Conservation (phyloP, 768 basidiomycete genomes). For the Termitomyces sp. region DNA sequence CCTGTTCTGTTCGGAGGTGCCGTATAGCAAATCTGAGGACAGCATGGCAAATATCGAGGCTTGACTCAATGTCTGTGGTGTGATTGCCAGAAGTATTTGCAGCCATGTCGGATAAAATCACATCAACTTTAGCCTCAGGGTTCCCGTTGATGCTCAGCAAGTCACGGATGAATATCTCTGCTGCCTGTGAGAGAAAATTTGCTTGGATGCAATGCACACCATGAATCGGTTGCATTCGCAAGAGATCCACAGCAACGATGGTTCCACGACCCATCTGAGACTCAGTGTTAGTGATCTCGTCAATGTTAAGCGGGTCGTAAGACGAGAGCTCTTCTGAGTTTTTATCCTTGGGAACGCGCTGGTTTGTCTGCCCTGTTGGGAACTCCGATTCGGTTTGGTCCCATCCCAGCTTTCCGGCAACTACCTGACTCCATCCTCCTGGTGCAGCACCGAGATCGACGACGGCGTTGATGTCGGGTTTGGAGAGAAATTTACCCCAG, state of each 20-base stretch:
- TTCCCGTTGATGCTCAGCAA: constrained; percentile 22
- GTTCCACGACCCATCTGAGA: constrained; percentile 13
- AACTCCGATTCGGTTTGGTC: constrained; percentile 1
- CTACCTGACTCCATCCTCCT: constrained; percentile 93
- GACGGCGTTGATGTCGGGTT: constrained; percentile 51
- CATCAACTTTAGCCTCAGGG: constrained; percentile 50
- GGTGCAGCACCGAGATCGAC: constrained; percentile 92
- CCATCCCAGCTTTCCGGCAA: constrained; percentile 58
- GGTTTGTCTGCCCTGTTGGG: neutral
- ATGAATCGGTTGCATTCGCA: constrained; percentile 64
- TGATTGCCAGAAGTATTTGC: constrained; percentile 74
- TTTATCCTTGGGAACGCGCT: constrained; percentile 1
- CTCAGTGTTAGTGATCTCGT: constrained; percentile 14
- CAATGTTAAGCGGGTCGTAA: constrained; percentile 41
- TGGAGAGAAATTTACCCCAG: constrained; percentile 45
- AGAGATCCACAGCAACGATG: constrained; percentile 78
- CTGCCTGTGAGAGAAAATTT: constrained; percentile 64
- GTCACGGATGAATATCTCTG: constrained; percentile 38
- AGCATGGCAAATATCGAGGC: constrained; percentile 68
- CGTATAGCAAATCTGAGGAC: constrained; percentile 63
- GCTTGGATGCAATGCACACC: constrained; percentile 71
- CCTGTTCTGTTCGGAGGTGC: constrained; percentile 44
- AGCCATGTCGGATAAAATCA: constrained; percentile 90
- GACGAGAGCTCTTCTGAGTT: constrained; percentile 5
- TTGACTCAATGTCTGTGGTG: constrained; percentile 56